Conservation (phyloP, 2,329 filamentous ascomycete genomes). For the Pseudogymnoascus destructans region DNA sequence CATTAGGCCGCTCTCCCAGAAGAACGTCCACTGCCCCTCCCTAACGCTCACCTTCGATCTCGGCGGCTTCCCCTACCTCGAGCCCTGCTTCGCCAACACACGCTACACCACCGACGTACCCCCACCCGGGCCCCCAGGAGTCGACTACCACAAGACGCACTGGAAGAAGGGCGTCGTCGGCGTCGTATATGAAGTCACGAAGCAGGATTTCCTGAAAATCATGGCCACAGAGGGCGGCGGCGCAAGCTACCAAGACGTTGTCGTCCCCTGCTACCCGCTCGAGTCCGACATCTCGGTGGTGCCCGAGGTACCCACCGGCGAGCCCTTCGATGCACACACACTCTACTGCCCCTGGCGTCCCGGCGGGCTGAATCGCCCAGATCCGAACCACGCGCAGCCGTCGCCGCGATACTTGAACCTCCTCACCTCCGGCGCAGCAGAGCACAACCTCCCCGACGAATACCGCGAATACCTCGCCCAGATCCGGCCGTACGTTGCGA, state of each 20-base stretch:
- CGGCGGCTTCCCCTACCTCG: conserved; percentile 69
- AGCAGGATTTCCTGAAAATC: conserved; percentile 69
- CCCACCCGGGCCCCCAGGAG: conserved; percentile 16
- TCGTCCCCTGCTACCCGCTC: conserved; percentile 65
- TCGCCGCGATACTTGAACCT: conserved; percentile 74
- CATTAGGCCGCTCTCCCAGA: conserved; percentile 66
- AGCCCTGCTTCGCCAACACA: conserved; percentile 91
- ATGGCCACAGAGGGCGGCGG: conserved; percentile 86
- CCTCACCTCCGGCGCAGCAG: conserved; percentile 62
- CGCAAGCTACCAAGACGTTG: conserved; percentile 67
- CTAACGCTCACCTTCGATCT: conserved; percentile 75
- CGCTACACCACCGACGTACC: conserved; percentile 32
- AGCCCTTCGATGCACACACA: conserved; percentile 71
- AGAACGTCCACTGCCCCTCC: conserved; percentile 70
- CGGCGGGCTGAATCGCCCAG: conserved; percentile 36
- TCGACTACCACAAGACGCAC: conserved; percentile 37
- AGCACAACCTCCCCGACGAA: conserved; percentile 65
- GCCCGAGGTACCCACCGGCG: conserved; percentile 47
- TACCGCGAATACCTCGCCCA: conserved; percentile 62
- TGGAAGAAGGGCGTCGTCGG: conserved; percentile 81
- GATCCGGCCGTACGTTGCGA: conserved; percentile 59
- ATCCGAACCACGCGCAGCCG: conserved; percentile 64
- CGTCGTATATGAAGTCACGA: conserved; percentile 89
- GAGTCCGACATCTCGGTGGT: conserved; percentile 42
- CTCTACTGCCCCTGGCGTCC: conserved; percentile 51